Conservation (phyloP, 768 basidiomycete species). For the Aureoboletus auriporus region DNA sequence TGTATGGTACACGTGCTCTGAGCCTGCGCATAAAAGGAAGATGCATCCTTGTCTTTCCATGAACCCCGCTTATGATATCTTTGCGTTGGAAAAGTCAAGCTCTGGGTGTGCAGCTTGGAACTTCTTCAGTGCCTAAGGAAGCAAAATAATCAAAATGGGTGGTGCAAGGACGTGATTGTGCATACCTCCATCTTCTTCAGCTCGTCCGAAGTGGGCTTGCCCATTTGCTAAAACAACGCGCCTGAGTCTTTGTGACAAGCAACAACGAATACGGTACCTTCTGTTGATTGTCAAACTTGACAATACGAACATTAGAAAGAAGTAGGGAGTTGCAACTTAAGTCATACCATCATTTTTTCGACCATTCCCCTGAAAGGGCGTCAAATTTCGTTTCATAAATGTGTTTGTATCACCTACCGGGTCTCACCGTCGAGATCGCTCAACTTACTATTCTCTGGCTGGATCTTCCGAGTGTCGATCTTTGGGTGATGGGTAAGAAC, state of each 20-base stretch:
- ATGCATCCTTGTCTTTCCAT: neutral
- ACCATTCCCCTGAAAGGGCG: conserved; percentile 76
- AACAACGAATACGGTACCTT: conserved; percentile 27
- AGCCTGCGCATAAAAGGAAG: neutral
- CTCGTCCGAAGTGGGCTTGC: conserved; percentile 93
- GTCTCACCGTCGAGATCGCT: conserved; percentile 97
- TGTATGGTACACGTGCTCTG: neutral
- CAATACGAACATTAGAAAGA: conserved; percentile 8
- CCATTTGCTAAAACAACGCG: conserved; percentile 66
- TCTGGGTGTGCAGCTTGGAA: conserved; percentile 92
- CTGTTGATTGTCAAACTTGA: conserved; percentile 43
- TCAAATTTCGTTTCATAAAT: conserved; percentile 8
- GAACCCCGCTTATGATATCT: conserved; percentile 56
- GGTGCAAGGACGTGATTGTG: neutral
- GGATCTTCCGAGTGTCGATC: conserved; percentile 94
- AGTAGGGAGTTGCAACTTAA: neutral
- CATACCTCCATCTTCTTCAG: conserved; percentile 85
- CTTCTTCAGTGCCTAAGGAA: conserved; percentile 68
- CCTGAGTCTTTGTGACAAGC: neutral
- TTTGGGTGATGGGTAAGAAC: conserved; percentile 93
- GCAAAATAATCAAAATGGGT: neutral
- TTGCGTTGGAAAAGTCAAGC: conserved; percentile 90
- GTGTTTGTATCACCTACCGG: conserved; percentile 44
- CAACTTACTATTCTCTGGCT: conserved; percentile 91
- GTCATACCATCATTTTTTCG: conserved; percentile 98